A percentile compares a stretch with the other conserved stretches of the same genome.
Evolutionary conservation across 441 rosid species (phyloP).

Genomic region (Euphorbia celastroides): DNA sequence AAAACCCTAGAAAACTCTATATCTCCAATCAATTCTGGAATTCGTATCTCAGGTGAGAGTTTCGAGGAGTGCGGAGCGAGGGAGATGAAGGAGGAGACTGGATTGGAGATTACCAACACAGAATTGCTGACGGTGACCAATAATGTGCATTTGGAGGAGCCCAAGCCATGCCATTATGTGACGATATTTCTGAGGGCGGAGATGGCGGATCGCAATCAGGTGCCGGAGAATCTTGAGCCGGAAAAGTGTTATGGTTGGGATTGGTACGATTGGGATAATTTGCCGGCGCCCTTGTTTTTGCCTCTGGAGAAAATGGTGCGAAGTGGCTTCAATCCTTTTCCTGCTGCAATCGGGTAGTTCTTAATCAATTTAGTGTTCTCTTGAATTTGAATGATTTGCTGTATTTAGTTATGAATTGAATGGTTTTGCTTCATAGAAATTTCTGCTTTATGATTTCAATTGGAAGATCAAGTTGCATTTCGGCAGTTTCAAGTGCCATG

Average conservation of each 20-base stretch:
- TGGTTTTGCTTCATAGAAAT: not conserved
- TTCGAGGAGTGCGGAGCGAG: slow-evolving; percentile 77
- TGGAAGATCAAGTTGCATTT: not conserved
- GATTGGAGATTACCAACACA: slow-evolving; percentile 38
- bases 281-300: slow-evolving; percentile 66
- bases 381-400: not conserved
- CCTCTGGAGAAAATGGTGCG: slow-evolving; percentile 62
- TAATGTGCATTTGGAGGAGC: slow-evolving; percentile 43
- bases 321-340: slow-evolving; percentile 62
- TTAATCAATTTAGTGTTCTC: not conserved
- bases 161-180: slow-evolving; percentile 69
- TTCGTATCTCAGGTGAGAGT: slow-evolving; percentile 53
- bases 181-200: slow-evolving; percentile 48
- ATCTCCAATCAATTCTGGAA: not conserved
- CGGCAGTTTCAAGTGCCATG: not conserved
- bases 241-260: slow-evolving; percentile 75
- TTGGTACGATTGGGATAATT: slow-evolving; percentile 66
- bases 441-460: not conserved
- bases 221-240: slow-evolving; percentile 58
- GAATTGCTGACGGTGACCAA: slow-evolving; percentile 62
- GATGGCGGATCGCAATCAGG: slow-evolving; percentile 42
- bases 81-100: slow-evolving; percentile 80
- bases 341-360: not conserved
- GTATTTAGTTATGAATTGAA: not conserved
- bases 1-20: not conserved